Evolutionary conservation across 257 asterid species (phyloP).

Genomic region (Fraxinus excelsior): DNA sequence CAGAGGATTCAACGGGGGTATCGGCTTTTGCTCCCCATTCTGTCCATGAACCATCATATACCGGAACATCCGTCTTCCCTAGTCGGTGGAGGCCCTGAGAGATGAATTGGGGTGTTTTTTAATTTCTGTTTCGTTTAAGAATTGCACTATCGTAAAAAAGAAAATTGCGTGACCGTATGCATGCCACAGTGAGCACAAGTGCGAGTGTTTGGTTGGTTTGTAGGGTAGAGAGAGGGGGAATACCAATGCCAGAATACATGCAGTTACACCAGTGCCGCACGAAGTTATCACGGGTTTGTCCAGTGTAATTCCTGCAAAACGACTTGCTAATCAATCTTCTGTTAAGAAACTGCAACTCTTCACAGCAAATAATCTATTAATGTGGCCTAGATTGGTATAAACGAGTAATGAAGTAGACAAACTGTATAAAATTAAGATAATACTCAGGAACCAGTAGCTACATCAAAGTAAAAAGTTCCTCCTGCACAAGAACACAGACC

Average conservation of each 20-base stretch:
- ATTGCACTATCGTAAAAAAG: background rate
- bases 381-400: background rate
- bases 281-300: conserved; percentile 70
- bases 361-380: background rate
- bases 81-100: conserved; percentile 27
- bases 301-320: conserved; percentile 63
- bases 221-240: conserved; percentile 8
- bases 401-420: background rate
- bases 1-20: conserved; percentile 18
- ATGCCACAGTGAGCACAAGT: background rate
- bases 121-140: background rate
- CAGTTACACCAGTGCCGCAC: conserved; percentile 98
- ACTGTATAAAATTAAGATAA: background rate
- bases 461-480: background rate
- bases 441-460: background rate
- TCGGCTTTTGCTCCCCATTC: conserved; percentile 27
- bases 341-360: conserved; percentile 2
- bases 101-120: background rate
- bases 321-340: background rate
- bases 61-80: conserved; percentile 20
- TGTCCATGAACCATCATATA: conserved; percentile 28
- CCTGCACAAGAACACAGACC: background rate
- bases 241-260: conserved; percentile 91
- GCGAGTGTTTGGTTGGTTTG: background rate
- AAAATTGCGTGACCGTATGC: background rate